Evolutionary conservation across 1,139 yeast genomes (phyloP).

Genomic region (Debaryomyces subglobosus): DNA sequence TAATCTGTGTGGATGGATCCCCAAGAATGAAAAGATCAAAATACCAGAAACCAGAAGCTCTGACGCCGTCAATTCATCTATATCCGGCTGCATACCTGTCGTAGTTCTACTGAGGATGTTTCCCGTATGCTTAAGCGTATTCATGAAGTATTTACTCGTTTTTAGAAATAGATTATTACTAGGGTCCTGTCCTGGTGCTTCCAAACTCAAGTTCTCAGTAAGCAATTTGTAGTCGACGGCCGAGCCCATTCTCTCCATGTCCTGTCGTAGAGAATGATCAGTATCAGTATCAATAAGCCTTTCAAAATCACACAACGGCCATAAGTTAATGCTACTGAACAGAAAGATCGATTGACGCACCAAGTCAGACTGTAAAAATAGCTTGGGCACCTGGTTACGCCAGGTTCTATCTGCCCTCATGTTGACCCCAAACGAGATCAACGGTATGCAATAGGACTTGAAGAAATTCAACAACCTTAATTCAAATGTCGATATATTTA

Average conservation of each 20-base stretch:
- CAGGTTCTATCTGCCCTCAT: slow-evolving; percentile 27
- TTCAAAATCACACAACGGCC: slow-evolving; percentile 12
- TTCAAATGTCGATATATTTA: slow-evolving; percentile 34
- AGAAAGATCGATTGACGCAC: slow-evolving; percentile 25
- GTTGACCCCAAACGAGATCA: slow-evolving; percentile 28
- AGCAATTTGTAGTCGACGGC: slow-evolving; percentile 9
- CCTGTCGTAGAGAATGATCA: not conserved
- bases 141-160: slow-evolving; percentile 5
- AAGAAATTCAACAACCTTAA: slow-evolving; percentile 33
- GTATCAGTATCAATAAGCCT: slow-evolving; percentile 1
- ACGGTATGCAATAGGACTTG: slow-evolving; percentile 27
- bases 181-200: not conserved
- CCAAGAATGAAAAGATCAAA: slow-evolving; percentile 29
- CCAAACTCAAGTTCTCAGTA: not conserved
- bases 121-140: not conserved
- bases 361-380: slow-evolving; percentile 26
- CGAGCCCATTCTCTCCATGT: slow-evolving; percentile 7
- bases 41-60: slow-evolving; percentile 24
- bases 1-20: slow-evolving; percentile 31
- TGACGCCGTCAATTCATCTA: slow-evolving; percentile 9
- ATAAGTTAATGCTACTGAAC: slow-evolving; percentile 25
- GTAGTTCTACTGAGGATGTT: not conserved
- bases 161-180: slow-evolving; percentile 1
- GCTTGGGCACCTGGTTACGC: slow-evolving; percentile 29
- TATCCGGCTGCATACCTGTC: not conserved